These are phyloP conservation scores for Cytospora schulzeri DNA, from an alignment of 2,329 filamentous ascomycete species.

Conservation along the genomic window DNA sequence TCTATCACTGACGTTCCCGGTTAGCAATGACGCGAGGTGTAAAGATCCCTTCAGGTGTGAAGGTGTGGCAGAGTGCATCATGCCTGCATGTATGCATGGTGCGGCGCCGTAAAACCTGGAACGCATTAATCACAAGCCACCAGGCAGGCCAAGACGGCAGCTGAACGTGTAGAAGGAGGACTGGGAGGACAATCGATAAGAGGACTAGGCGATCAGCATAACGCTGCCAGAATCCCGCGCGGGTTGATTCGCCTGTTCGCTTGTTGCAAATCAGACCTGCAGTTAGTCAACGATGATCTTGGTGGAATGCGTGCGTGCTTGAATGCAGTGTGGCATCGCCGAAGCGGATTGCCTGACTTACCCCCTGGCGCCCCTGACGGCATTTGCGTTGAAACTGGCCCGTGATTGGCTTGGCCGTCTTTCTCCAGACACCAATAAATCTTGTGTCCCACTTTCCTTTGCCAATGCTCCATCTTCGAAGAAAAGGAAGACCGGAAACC, in stretches of 20 bases:
- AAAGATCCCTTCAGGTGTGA: neutral
- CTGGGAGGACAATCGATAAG: constrained; percentile 1
- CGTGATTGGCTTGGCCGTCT: constrained; percentile 2
- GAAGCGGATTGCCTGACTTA: constrained; percentile 5
- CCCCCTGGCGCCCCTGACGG: constrained; percentile 23
- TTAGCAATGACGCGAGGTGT: constrained; percentile 19
- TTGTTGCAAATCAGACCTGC: neutral
- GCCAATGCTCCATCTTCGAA: constrained; percentile 14
- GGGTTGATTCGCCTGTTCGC: neutral
- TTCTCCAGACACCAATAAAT: constrained; percentile 18
- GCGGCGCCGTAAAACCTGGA: neutral
- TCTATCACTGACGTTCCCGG: constrained; percentile 9
- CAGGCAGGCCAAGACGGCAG: neutral
- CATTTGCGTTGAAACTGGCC: constrained; percentile 17
- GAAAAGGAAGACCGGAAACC: constrained; percentile 16
- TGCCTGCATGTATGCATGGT: neutral
- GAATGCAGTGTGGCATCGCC: constrained; percentile 22
- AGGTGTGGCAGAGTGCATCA: constrained; percentile 14
- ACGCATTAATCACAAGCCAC: neutral
- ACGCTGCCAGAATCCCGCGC: neutral
- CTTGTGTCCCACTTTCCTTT: constrained; percentile 17
- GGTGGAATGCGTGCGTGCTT: neutral
- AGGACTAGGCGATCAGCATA: neutral
- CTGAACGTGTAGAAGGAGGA: neutral
- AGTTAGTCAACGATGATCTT: neutral